Evolutionary conservation across 2,329 filamentous ascomycete species (phyloP).

Genomic region (Trichoderma polysporum): DNA sequence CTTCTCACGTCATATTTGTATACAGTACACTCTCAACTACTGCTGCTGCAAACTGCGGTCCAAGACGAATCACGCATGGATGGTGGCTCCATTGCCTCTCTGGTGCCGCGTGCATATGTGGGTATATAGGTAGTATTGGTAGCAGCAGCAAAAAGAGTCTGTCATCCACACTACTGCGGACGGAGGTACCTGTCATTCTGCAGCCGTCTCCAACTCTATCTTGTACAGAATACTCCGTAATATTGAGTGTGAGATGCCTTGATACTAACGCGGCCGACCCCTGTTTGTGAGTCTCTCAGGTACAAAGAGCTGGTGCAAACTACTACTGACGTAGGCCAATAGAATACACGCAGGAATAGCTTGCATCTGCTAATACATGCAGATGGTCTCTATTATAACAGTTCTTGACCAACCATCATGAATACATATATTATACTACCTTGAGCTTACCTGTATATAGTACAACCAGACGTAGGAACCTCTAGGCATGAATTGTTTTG

Average conservation of each 20-base stretch:
- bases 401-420: neutral
- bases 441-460: neutral
- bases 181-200: neutral
- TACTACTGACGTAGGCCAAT: neutral
- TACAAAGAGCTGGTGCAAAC: neutral
- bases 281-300: neutral
- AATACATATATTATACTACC: neutral
- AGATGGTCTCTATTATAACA: neutral
- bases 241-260: neutral
- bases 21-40: too few species aligned
- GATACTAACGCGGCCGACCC: neutral
- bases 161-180: neutral
- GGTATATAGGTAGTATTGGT: too few species aligned
- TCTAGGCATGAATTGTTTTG: neutral
- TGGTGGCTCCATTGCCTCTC: neutral
- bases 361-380: neutral
- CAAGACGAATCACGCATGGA: neutral
- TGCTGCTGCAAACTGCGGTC: neutral
- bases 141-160: too few species aligned
- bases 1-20: too few species aligned
- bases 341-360: neutral
- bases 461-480: neutral
- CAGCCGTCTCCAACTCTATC: neutral
- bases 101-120: conserved; percentile 6
- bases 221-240: neutral